Evolutionary conservation across 208 protist species (phyloP), one percentile per base, ranked within the genome.

Genomic region (Acanthamoeba triangularis): DNA sequence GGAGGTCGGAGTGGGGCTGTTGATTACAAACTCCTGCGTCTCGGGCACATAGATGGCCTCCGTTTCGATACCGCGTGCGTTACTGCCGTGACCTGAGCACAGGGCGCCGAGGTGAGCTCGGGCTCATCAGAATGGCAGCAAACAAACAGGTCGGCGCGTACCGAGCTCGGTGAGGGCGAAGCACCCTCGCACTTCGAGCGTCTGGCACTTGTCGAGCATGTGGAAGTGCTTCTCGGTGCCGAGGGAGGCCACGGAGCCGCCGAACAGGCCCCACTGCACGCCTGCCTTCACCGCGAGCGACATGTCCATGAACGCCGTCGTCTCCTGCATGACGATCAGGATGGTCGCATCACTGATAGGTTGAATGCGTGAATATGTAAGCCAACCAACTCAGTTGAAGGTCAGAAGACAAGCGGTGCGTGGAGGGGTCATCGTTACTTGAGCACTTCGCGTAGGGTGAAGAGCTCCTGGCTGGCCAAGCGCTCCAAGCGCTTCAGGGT

Each of bases 11-110:
- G 96, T 95, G 25, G 97, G 97, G 11, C 94, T 95, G 65, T 98
- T 88, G 30, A 98, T 96, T 14, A 97, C 76, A 78, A 98, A 98
- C 59, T 96, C 94, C 30, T 97, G 33, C 2, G 94, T 97, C n/a
- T 44, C 18, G 7, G 37, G 28, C 49, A 97, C 94, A 44, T 95
- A 98, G 13, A 85, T 95, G n/a, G 97, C 97, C 8, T 93, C 96
- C 0, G 97, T 98, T 87, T 98, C 96, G 23, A 98, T 69, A 30
- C 96, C 96, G 16, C 85, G 44, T 4, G 97, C 96, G 84, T 97
- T 97, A 23, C 61, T 90, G 11, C 96, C 97, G 88, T 98, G 97
- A 23, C 96, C 96, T 85, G 35, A 23, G 2, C 18, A 14, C 52
- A 14, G 1, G 13, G 0, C 16, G 6, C 16, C 3, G 52, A 59